Base-by-base conservation (phyloP, 495 filamentous ascomycete species). In the Neurospora sp. region DNA sequence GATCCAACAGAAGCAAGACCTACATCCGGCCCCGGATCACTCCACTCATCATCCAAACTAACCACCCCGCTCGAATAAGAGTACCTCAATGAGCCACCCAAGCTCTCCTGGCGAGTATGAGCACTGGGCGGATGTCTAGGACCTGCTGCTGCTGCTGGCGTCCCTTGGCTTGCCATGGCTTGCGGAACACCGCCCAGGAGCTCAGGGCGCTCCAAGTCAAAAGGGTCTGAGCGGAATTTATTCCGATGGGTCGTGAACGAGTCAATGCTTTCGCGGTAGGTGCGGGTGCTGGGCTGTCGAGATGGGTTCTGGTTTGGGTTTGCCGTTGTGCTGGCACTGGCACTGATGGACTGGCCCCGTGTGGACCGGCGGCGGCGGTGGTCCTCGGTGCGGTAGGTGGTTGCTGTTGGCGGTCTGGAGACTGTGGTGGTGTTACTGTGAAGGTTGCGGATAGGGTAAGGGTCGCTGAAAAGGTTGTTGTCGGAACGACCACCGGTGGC, bases 141-240 rank as follows among this genome's bases (percentile, higher is more conserved):
- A 35, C 37, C 37, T 39, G n/a, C 60, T 42, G n/a, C 27, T 37
- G 14, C 69, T 42, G 69, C 60, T 77, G 69, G 78, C 76, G 46
- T 73, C 77, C n/a, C 71, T 54, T 54, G 46, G 20, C 46, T 54
- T 54, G 20, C 20, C 49, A 27, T 3, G 5, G 11, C 11, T 14
- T 14, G 49, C 49, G 20, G 11, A 14, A 73, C 78, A 62, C 77
- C 76, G 0, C 54, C 79, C 41, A 85, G 77, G 5, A 87, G 79
- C 72, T 86, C 85, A 16, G 88, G 87, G 37, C 84, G 81, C 70
- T 91, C 89, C 1, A 91, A 80, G 75, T 92, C 90, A 75, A 91
- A 92, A 0, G 90, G 90, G 71, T 92, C 88, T 18, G 89, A 91
- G 72, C 89, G 89, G 77, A 86, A 87, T 72, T 87, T 88, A 71